Evolutionary conservation across 345 rosid genomes (phyloP), one percentile per base, ranked within the genome.

Genomic region (Populus tremula): DNA sequence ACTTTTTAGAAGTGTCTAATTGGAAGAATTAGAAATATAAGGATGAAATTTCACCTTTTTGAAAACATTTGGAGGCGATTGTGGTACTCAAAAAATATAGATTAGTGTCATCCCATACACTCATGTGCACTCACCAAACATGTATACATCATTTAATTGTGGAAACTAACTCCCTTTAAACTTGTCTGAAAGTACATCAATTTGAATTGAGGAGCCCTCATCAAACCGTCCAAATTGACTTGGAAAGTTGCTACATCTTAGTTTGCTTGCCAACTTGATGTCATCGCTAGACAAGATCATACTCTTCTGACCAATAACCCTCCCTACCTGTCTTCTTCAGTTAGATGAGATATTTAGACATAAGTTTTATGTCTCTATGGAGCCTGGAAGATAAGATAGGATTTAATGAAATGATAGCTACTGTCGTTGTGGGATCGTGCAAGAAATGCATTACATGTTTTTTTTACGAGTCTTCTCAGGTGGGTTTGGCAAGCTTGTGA

Each of bases 401-500:
- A 25, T 50, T 25, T 27, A 5, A 18, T 27, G 69, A 62, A n/a
- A 53, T 18, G 69, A 74, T 72, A 8, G 13, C 31, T 49, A n/a
- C 33, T 33, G 33, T 75, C 27, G 36, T 49, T 49, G 17, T 38
- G 43, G 70, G 21, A 70, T 64, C 10, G 65, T 35, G 53, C 74
- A 67, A 35, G 31, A 43, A 43, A 43, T 43, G 47, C 47, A 43
- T 61, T 70, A 39, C 25, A 14, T 36, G 67, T 39, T 53, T 17
- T 36, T 21, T 31, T 70, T 6, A 21, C 1, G 45, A 72, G 50
- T 2, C n/a, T 35, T 5, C 20, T 9, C 38, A 61, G 33, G 71
- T 83, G 82, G 82, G 83, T 67, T 84, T 74, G 78, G 84, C 79
- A 59, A 49, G 47, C 4, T 77, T 25, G 47, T 18, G 77, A 50